Conservation (phyloP, 495 filamentous ascomycete species). For the Glutinoglossum americanum region DNA sequence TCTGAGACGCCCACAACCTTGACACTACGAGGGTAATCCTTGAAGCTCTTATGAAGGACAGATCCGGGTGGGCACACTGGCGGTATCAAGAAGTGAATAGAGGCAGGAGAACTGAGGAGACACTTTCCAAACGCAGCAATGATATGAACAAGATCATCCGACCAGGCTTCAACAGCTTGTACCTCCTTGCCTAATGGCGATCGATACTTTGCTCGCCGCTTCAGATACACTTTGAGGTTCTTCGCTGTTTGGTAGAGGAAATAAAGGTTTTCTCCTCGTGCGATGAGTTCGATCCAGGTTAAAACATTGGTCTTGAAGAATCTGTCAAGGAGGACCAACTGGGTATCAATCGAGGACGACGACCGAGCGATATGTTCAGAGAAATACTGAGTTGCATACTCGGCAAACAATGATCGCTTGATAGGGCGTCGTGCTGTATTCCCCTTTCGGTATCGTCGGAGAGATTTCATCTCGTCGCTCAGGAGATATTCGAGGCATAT, state of each 20-base stretch:
- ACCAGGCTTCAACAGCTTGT: constrained; percentile 10
- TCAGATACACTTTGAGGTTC: constrained; percentile 14
- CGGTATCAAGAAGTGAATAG: constrained; percentile 16
- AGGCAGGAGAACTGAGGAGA: constrained; percentile 10
- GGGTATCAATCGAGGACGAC: too few species aligned
- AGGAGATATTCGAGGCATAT: constrained; percentile 11
- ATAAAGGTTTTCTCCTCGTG: constrained; percentile 11
- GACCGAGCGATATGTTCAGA: neutral
- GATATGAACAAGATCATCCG: constrained; percentile 15
- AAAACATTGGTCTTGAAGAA: constrained; percentile 18
- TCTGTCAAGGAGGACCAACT: constrained; percentile 8
- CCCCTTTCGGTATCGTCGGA: neutral
- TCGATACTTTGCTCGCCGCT: constrained; percentile 8
- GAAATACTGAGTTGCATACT: too few species aligned
- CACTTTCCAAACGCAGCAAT: constrained; percentile 12
- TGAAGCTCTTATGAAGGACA: constrained; percentile 11
- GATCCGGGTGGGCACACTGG: constrained; percentile 19
- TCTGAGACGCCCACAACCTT: constrained; percentile 10
- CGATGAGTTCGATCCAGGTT: constrained; percentile 20
- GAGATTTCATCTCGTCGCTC: constrained; percentile 1
- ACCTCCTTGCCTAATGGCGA: constrained; percentile 10
- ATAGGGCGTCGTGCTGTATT: too few species aligned
- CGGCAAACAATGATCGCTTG: too few species aligned
- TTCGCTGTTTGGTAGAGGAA: constrained; percentile 14
- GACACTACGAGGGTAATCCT: neutral